phyloP scores from a whole-genome alignment of 345 rosid species.

The Populus ilicifolia region DNA sequence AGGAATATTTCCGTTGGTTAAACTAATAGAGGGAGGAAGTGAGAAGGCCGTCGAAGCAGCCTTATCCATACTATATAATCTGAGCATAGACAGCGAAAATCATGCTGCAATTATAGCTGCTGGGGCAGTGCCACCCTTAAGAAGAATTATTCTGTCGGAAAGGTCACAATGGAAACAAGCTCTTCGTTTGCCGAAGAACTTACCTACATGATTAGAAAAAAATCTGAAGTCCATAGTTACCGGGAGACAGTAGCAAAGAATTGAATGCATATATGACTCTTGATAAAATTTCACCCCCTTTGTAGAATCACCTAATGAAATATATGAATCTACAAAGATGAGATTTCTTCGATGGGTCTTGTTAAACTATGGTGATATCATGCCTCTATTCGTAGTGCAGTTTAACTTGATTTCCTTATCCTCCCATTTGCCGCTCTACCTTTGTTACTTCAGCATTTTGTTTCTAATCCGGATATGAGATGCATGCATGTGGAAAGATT shows the following conservation, averaged over 20 bases:
- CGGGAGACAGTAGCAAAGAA: background rate
- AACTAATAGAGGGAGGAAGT: conserved; percentile 60
- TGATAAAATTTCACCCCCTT: background rate
- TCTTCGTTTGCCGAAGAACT: conserved; percentile 56
- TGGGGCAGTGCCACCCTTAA: conserved; percentile 67
- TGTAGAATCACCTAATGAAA: background rate
- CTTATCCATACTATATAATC: conserved; percentile 56
- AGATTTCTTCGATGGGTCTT: background rate
- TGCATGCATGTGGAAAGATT: background rate
- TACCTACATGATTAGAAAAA: conserved; percentile 40
- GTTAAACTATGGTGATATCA: background rate
- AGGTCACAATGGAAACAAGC: conserved; percentile 75
- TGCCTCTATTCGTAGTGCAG: background rate
- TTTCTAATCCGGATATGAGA: background rate
- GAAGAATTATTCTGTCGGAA: conserved; percentile 62
- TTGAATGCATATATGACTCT: background rate
- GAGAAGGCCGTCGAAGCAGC: conserved; percentile 61
- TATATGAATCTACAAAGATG: background rate
- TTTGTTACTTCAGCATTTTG: background rate
- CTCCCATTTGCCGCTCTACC: background rate
- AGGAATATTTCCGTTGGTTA: conserved; percentile 64
- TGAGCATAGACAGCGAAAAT: conserved; percentile 85
- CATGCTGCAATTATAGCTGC: conserved; percentile 65
- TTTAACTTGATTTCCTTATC: background rate
- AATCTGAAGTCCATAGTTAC: background rate